Evolutionary conservation across 129 eudicot species (phyloP).

Genomic region (Helichrysum umbraculigerum): DNA sequence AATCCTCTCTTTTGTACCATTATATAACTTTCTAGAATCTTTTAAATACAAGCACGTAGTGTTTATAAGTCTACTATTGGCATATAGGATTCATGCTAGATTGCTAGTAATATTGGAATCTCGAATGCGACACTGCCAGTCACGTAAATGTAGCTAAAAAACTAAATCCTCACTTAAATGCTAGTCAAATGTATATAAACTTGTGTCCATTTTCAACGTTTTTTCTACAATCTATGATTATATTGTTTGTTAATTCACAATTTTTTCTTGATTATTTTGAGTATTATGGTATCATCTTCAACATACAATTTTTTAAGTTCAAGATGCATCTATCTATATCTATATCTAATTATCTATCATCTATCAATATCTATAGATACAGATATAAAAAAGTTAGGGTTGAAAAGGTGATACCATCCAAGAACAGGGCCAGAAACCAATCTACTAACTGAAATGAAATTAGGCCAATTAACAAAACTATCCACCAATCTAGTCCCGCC

Average conservation of each 20-base stretch:
- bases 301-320: too few species aligned
- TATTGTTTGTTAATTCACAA: not conserved
- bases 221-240: not conserved
- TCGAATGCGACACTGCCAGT: slow-evolving; percentile 1
- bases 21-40: not conserved
- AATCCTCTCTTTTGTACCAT: not conserved
- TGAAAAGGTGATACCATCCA: slow-evolving; percentile 59
- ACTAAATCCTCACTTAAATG: not conserved
- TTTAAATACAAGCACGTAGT: not conserved
- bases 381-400: not conserved
- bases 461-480: slow-evolving; percentile 71
- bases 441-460: slow-evolving; percentile 65
- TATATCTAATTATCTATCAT: too few species aligned
- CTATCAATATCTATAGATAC: too few species aligned
- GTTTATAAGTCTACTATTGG: not conserved
- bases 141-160: slow-evolving; percentile 3
- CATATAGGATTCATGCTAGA: slow-evolving; percentile 8
- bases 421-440: slow-evolving; percentile 85
- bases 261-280: too few species aligned
- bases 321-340: not conserved
- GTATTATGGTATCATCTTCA: too few species aligned
- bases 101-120: slow-evolving; percentile 12
- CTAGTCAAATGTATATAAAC: not conserved
- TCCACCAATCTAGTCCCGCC: slow-evolving; percentile 33
- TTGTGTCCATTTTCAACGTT: slow-evolving; percentile 2